phyloP scores from a whole-genome alignment of 371 early-diverging fungal genomes.

The Mucor velutinosus region DNA sequence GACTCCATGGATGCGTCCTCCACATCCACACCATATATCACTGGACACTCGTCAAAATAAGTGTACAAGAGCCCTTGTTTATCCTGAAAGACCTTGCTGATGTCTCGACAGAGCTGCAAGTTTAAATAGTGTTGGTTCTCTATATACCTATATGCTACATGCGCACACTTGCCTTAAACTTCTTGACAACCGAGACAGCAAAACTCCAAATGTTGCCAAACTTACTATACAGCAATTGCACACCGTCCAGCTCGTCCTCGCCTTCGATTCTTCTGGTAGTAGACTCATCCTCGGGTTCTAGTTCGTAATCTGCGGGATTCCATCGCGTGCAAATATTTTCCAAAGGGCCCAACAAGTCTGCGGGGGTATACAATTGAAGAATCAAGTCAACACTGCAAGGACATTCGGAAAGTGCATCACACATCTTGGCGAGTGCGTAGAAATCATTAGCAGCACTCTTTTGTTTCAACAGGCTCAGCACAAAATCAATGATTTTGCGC shows the following conservation, averaged over 20 bases:
- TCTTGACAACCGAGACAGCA: slow-evolving; percentile 26
- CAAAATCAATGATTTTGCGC: slow-evolving; percentile 33
- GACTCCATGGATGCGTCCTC: slow-evolving; percentile 25
- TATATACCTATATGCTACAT: too few relatives aligned
- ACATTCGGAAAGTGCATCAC: slow-evolving; percentile 36
- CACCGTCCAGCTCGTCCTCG: slow-evolving; percentile 38
- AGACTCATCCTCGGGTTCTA: slow-evolving; percentile 30
- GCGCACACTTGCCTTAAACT: slow-evolving; percentile 43
- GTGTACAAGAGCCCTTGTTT: slow-evolving; percentile 35
- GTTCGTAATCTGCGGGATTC: slow-evolving; percentile 22
- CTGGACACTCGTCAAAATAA: slow-evolving; percentile 33
- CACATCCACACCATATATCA: slow-evolving; percentile 32
- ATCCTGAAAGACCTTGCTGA: slow-evolving; percentile 32
- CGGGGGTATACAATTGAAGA: slow-evolving; percentile 42
- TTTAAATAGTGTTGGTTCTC: not conserved
- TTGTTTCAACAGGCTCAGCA: slow-evolving; percentile 33
- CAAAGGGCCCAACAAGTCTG: slow-evolving; percentile 32
- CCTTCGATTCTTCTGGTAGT: slow-evolving; percentile 13
- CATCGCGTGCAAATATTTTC: slow-evolving; percentile 46
- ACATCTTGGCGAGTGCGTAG: slow-evolving; percentile 32
- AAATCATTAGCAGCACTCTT: slow-evolving; percentile 31
- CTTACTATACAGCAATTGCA: slow-evolving; percentile 32
- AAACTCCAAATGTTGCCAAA: slow-evolving; percentile 51
- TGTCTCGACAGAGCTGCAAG: slow-evolving; percentile 29
- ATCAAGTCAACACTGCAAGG: slow-evolving; percentile 47